These are phyloP conservation scores for Fagus crenata DNA, from an alignment of 306 rosid species.

Conservation along the genomic window DNA sequence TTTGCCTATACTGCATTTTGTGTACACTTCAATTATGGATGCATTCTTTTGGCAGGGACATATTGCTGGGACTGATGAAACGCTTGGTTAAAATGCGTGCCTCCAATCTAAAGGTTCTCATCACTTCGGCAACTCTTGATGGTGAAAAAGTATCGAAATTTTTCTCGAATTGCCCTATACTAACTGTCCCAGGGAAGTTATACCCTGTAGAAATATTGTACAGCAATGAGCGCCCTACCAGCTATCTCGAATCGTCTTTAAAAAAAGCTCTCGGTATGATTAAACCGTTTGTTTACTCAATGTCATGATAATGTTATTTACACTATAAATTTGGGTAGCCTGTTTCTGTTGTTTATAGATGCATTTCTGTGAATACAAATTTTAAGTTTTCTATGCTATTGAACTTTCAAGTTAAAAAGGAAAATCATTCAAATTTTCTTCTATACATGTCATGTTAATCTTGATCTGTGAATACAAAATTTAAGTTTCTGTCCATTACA, in stretches of 20 bases:
- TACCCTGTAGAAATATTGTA: conserved; percentile 80
- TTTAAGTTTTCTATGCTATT: neutral
- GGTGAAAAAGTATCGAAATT: conserved; percentile 84
- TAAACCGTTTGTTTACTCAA: conserved; percentile 12
- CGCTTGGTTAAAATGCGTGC: conserved; percentile 65
- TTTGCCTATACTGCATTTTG: conserved; percentile 7
- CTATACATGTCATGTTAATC: neutral
- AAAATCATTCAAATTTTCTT: neutral
- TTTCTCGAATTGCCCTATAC: conserved; percentile 75
- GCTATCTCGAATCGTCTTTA: conserved; percentile 68
- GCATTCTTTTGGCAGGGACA: conserved; percentile 52
- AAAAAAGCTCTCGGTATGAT: conserved; percentile 74
- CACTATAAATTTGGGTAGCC: neutral
- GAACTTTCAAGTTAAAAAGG: neutral
- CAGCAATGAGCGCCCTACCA: conserved; percentile 78
- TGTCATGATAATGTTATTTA: neutral
- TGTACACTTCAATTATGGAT: conserved; percentile 8
- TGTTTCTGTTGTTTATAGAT: conserved; percentile 12
- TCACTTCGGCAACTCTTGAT: conserved; percentile 96
- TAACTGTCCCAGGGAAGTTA: conserved; percentile 82
- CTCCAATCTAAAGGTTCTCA: conserved; percentile 72
- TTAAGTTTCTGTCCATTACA: neutral
- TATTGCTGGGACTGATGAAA: conserved; percentile 85
- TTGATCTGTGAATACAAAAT: neutral
- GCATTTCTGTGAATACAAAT: neutral